Conservation (phyloP, 2,329 filamentous ascomycete species). For the Talaromyces marneffei region DNA sequence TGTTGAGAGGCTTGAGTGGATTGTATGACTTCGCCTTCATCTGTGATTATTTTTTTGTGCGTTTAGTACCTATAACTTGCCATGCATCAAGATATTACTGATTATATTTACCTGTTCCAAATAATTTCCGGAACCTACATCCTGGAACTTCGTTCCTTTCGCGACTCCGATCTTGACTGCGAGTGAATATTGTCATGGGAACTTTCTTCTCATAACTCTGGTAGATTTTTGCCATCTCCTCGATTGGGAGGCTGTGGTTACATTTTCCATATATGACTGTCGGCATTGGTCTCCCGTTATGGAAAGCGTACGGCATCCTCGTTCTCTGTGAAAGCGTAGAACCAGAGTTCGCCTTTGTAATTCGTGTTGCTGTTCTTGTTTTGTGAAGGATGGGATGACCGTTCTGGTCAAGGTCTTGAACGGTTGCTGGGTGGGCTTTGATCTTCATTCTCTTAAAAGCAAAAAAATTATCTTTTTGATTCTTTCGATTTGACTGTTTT, state of each 20-base stretch:
- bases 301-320: background rate
- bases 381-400: background rate
- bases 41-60: background rate
- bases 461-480: background rate
- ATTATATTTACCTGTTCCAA: slow-evolving; percentile 15
- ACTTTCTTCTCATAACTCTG: background rate
- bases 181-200: slow-evolving; percentile 18
- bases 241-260: slow-evolving; percentile 12
- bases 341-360: background rate
- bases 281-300: background rate
- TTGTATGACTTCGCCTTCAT: slow-evolving; percentile 4
- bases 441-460: background rate
- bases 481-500: background rate
- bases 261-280: slow-evolving; percentile 12
- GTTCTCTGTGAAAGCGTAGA: background rate
- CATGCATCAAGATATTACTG: background rate
- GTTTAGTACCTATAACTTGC: background rate
- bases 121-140: slow-evolving; percentile 17
- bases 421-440: background rate
- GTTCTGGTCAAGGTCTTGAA: background rate
- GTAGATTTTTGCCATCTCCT: slow-evolving; percentile 14
- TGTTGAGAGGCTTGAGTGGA: background rate
- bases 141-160: slow-evolving; percentile 17
- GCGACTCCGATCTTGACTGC: slow-evolving; percentile 11
- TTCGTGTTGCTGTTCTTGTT: background rate